Conservation (phyloP, 257 asterid species). For the Solanum infundibuliforme region DNA sequence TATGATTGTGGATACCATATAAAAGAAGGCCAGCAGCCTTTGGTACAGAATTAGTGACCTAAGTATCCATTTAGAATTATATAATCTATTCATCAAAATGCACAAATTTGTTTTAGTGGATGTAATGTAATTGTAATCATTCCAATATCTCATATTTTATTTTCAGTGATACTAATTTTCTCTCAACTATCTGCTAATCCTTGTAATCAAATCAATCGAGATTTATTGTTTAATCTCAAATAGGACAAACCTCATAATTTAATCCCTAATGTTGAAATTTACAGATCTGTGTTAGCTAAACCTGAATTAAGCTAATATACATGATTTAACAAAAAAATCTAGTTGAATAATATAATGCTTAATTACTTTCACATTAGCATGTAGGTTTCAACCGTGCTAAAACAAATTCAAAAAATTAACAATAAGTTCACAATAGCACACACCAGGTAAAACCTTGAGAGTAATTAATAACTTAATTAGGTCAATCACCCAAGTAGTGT, state of each 20-base stretch:
- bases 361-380: not conserved
- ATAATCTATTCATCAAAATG: not conserved
- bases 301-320: not conserved
- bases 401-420: not conserved
- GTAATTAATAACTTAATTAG: too few species aligned
- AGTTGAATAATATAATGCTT: not conserved
- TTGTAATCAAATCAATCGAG: not conserved
- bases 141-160: not conserved
- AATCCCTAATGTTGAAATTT: not conserved
- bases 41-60: not conserved
- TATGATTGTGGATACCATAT: not conserved
- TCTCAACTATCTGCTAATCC: not conserved
- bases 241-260: not conserved
- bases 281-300: not conserved
- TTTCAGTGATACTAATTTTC: not conserved
- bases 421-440: not conserved
- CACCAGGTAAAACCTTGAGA: too few species aligned
- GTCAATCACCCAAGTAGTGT: not conserved
- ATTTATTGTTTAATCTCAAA: not conserved
- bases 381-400: not conserved
- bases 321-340: not conserved
- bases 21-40: not conserved
- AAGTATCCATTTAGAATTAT: not conserved
- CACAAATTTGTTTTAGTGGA: not conserved
- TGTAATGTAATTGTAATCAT: not conserved